A percentile compares a stretch with the other conserved stretches of the same genome.
phyloP scores from a whole-genome alignment of 805 yeast species.

The Nakazawaea populi region DNA sequence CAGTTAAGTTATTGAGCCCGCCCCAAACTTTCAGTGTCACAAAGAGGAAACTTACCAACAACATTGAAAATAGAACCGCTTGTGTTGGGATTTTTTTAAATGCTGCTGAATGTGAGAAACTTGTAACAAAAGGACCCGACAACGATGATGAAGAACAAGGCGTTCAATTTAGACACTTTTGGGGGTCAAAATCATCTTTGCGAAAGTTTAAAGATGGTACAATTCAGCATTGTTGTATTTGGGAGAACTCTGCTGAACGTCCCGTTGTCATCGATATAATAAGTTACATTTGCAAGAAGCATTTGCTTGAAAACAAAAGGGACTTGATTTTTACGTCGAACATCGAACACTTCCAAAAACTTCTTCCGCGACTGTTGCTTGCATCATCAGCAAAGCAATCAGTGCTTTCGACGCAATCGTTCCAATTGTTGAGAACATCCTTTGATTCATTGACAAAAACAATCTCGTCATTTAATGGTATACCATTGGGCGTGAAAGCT shows the following conservation, averaged over 20 bases:
- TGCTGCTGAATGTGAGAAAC: slow-evolving; percentile 67
- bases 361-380: slow-evolving; percentile 54
- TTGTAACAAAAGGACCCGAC: slow-evolving; percentile 83
- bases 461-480: slow-evolving; percentile 38
- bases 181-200: slow-evolving; percentile 84
- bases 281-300: slow-evolving; percentile 56
- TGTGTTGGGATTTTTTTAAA: slow-evolving; percentile 64
- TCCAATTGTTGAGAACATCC: slow-evolving; percentile 37
- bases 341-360: slow-evolving; percentile 39
- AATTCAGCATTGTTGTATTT: slow-evolving; percentile 85
- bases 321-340: slow-evolving; percentile 27
- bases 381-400: slow-evolving; percentile 55
- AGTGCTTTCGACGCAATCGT: slow-evolving; percentile 29
- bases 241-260: slow-evolving; percentile 55
- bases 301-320: slow-evolving; percentile 41
- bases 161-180: slow-evolving; percentile 69
- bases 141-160: slow-evolving; percentile 53
- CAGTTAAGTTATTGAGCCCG: slow-evolving; percentile 23
- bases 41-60: slow-evolving; percentile 46
- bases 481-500: slow-evolving; percentile 70
- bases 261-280: slow-evolving; percentile 64
- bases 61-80: slow-evolving; percentile 24
- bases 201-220: slow-evolving; percentile 92
- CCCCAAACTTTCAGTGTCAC: slow-evolving; percentile 31
- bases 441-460: slow-evolving; percentile 46